Base-by-base conservation (phyloP, 179 eudicot species). In the Silene coronaria region DNA sequence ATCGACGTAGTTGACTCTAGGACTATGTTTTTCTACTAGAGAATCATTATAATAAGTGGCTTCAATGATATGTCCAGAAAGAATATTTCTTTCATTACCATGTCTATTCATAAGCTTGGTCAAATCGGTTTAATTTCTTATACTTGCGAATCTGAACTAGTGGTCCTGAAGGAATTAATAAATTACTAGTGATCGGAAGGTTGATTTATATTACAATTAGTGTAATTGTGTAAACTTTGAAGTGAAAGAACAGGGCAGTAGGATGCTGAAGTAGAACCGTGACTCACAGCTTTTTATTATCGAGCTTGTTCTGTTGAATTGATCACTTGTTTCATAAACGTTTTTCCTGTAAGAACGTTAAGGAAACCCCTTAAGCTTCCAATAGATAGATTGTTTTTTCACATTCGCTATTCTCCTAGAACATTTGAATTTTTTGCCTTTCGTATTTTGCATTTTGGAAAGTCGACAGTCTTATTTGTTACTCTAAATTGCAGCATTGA, bases 401-500 rank as follows among this genome's bases (percentile, higher is more conserved):
- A 8, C 46, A 38, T 68, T 21, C 55, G 12, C 42, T 22, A 21
- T 0, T 36, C 71, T 36, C 28, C 38, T 24, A 67, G 10, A 30
- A 30, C 3, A 0, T 30, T 8, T 24, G n/a, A n/a, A 23, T 3
- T 1, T 23, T 24, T 9, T 24, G 32, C 32, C 14, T 12, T 11
- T 62, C 8, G 4, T 62, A 62, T 64, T 34, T 19, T 67, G 4
- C 26, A 62, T 64, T 34, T 19, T 67, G 17, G 27, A 21, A n/a
- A 34, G 4, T 19, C n/a, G 10, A 23, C 21, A 45, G 28, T 46
- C 58, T 45, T 11, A 21, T 26, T 14, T 78, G 67, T 1, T 1
- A 21, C 36, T 28, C 32, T 14, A 32, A 55, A 11, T 77, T 82
- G 75, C 88, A 91, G 97, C 74, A 79, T 91, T 71, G 96, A 91